Conservation (phyloP, 2,329 filamentous ascomycete genomes). For the Aspergillus transmontanensis region DNA sequence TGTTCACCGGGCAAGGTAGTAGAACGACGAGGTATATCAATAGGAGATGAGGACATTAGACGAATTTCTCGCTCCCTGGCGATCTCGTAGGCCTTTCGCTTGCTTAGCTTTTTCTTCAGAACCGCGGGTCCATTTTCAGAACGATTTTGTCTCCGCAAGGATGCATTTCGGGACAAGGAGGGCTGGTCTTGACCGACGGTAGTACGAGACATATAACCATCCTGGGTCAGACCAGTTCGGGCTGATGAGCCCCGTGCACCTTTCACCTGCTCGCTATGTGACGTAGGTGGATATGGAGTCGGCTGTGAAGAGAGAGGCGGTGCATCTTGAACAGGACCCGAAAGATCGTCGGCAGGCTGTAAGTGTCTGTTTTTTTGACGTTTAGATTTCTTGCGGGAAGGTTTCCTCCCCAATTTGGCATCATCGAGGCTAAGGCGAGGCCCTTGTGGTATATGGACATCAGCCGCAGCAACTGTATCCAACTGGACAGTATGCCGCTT, state of each 20-base stretch:
- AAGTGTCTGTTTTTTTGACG: conserved; percentile 35
- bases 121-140: conserved; percentile 59
- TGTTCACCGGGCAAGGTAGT: conserved; percentile 62
- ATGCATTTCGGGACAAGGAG: conserved; percentile 49
- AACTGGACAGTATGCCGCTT: conserved; percentile 65
- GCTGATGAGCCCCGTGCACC: conserved; percentile 11
- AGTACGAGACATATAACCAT: conserved; percentile 37
- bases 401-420: conserved; percentile 31
- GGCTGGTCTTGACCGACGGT: conserved; percentile 43
- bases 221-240: conserved; percentile 13
- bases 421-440: conserved; percentile 27
- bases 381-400: conserved; percentile 38
- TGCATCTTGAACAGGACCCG: conserved; percentile 16
- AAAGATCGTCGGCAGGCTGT: conserved; percentile 28
- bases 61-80: conserved; percentile 85
- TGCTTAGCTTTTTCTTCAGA: conserved; percentile 72
- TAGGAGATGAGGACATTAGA: conserved; percentile 71
- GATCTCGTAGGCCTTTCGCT: conserved; percentile 73
- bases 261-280: conserved; percentile 25
- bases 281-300: conserved; percentile 24
- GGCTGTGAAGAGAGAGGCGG: conserved; percentile 16
- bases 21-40: conserved; percentile 64
- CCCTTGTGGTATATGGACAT: conserved; percentile 39
- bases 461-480: conserved; percentile 53
- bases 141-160: conserved; percentile 60